phyloP scores from a whole-genome alignment of 495 filamentous ascomycete genomes.

The Penicillium crystallinum region DNA sequence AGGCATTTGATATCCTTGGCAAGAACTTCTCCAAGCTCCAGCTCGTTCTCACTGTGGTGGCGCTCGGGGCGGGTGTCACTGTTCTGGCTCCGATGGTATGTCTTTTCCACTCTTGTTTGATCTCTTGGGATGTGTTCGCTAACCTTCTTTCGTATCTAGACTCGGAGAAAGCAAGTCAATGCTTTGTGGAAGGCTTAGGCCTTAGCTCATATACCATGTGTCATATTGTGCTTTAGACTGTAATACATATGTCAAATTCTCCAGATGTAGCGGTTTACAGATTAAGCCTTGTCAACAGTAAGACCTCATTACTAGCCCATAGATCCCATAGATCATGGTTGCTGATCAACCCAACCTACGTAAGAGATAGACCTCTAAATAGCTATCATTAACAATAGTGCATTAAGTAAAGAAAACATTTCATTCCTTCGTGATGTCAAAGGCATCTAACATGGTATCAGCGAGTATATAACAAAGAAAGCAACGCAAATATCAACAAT shows the following conservation, averaged over 20 bases:
- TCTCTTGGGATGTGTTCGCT: constrained; percentile 6
- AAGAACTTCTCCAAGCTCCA: constrained; percentile 89
- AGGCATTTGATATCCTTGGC: constrained; percentile 85
- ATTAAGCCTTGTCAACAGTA: too few relatives aligned
- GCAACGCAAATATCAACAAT: not conserved
- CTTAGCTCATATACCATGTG: not conserved
- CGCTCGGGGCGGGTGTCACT: constrained; percentile 65
- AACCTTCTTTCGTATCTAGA: constrained; percentile 22
- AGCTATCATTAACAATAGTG: too few relatives aligned
- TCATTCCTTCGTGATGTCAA: constrained; percentile 1
- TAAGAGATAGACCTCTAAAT: too few relatives aligned
- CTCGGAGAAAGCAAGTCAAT: constrained; percentile 41
- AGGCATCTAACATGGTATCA: constrained; percentile 6
- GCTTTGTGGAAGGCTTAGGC: constrained; percentile 34
- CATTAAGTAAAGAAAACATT: not conserved
- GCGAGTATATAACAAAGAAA: not conserved
- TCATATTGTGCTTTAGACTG: constrained; percentile 1
- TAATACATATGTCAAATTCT: not conserved
- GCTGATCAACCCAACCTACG: too few relatives aligned
- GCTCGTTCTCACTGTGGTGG: constrained; percentile 75
- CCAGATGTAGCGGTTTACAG: not conserved
- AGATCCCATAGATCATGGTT: too few relatives aligned
- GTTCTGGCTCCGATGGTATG: constrained; percentile 83
- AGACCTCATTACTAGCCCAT: too few relatives aligned
- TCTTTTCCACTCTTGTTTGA: not conserved